A percentile compares a stretch with the other conserved stretches of the same genome.
Evolutionary conservation across 2,329 filamentous ascomycete species (phyloP).

Genomic region (Stachybotrys chlorohalonatus): DNA sequence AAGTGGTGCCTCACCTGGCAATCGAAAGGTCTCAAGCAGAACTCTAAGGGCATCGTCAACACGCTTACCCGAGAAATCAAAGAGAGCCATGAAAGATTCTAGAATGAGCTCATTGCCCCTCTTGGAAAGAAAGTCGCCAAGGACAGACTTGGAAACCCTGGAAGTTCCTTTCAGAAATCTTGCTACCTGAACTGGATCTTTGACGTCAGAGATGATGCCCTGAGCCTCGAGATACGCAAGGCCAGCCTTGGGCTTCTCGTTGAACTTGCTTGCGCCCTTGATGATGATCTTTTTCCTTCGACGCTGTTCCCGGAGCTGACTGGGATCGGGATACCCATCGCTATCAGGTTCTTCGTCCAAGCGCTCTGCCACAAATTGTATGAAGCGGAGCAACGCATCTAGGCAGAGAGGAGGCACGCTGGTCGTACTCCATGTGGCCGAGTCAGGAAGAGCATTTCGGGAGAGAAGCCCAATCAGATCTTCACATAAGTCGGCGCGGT

Average conservation of each 20-base stretch:
- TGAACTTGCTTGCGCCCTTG: constrained; percentile 82
- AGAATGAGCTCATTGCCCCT: constrained; percentile 79
- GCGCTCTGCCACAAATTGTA: constrained; percentile 86
- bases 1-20: constrained; percentile 85
- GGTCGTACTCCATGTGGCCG: constrained; percentile 96
- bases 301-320: constrained; percentile 60
- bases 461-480: constrained; percentile 91
- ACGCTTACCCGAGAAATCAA: constrained; percentile 78
- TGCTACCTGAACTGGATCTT: constrained; percentile 71
- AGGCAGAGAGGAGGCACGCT: constrained; percentile 93
- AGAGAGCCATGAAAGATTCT: constrained; percentile 73
- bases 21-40: constrained; percentile 83
- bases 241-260: constrained; percentile 85
- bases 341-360: constrained; percentile 59
- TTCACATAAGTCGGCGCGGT: constrained; percentile 85
- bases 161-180: constrained; percentile 80
- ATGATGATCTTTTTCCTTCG: constrained; percentile 82
- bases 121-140: constrained; percentile 92
- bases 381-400: constrained; percentile 81
- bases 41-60: constrained; percentile 84
- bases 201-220: constrained; percentile 71
- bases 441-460: constrained; percentile 91
- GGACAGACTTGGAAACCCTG: constrained; percentile 77
- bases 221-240: constrained; percentile 78
- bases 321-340: constrained; percentile 59